A percentile compares a stretch with the other conserved stretches of the same genome.
These are phyloP conservation scores for Fusarium sp. DNA, from an alignment of 2,329 filamentous ascomycete genomes.

Conservation along the genomic window DNA sequence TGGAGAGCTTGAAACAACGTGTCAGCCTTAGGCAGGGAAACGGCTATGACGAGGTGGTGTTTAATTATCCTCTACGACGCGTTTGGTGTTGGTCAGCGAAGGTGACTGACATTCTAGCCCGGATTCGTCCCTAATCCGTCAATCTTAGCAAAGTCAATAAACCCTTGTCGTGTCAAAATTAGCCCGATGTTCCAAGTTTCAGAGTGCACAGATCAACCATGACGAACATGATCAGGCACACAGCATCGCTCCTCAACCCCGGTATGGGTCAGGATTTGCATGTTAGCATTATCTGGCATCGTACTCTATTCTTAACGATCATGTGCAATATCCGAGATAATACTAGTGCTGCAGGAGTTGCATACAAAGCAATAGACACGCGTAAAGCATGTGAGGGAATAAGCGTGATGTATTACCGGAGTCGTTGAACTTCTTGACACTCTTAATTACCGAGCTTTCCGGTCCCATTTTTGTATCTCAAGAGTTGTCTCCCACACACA, in stretches of 20 bases:
- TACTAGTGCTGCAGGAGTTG: too few species aligned
- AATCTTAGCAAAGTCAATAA: constrained; percentile 15
- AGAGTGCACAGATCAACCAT: constrained; percentile 23
- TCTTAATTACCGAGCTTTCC: constrained; percentile 29
- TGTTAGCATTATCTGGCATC: too few species aligned
- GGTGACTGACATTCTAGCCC: not conserved
- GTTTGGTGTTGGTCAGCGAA: constrained; percentile 24
- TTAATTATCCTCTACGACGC: constrained; percentile 7
- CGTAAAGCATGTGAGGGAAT: not conserved
- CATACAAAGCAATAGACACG: not conserved
- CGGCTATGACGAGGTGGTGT: constrained; percentile 20
- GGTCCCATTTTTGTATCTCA: not conserved
- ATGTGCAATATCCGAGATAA: too few species aligned
- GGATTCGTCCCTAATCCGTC: constrained; percentile 23
- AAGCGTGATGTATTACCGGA: not conserved
- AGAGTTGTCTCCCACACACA: not conserved
- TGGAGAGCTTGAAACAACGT: constrained; percentile 7
- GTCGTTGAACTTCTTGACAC: not conserved
- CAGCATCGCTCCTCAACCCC: not conserved
- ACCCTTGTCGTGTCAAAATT: constrained; percentile 17
- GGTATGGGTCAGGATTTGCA: not conserved
- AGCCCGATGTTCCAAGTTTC: constrained; percentile 38
- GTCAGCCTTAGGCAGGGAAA: constrained; percentile 1
- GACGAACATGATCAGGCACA: constrained; percentile 14
- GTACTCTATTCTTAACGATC: too few species aligned